Conservation (phyloP, 208 protist genomes). For the Trypanosoma congolense region DNA sequence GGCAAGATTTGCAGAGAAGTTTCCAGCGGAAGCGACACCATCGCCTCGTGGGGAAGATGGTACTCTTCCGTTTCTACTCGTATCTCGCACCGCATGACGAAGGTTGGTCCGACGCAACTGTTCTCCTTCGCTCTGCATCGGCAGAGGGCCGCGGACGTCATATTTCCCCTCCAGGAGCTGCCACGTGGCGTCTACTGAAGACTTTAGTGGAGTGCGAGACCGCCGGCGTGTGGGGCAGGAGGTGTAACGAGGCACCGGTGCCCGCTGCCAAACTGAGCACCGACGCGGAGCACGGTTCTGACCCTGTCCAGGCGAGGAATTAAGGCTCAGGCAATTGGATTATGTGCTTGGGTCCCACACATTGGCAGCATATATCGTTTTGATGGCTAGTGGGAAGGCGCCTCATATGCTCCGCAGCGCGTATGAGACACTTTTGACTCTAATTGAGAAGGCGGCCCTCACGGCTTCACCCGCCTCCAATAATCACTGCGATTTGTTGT, state of each 20-base stretch:
- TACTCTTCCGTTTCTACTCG: slow-evolving; percentile 11
- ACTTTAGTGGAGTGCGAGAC: slow-evolving; percentile 1
- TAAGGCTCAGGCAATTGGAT: slow-evolving; percentile 3
- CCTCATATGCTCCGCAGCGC: neutral
- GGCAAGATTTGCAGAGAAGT: slow-evolving; percentile 9
- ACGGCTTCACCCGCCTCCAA: neutral
- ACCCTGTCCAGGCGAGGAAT: neutral
- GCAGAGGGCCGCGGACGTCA: neutral
- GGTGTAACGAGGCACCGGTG: neutral
- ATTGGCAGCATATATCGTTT: slow-evolving; percentile 16
- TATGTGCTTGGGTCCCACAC: slow-evolving; percentile 16
- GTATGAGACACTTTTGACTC: slow-evolving; percentile 12
- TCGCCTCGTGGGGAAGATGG: slow-evolving; percentile 11
- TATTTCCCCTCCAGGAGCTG: neutral
- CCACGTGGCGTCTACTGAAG: slow-evolving; percentile 11
- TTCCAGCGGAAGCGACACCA: slow-evolving; percentile 9
- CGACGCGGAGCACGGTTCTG: no score
- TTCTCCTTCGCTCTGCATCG: neutral
- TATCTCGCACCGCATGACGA: slow-evolving; percentile 7
- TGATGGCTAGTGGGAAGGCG: neutral
- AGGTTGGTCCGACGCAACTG: slow-evolving; percentile 7
- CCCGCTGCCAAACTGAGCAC: no score
- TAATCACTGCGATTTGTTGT: slow-evolving; percentile 19
- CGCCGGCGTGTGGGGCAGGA: neutral
- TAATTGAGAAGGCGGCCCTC: neutral